Evolutionary conservation across 1,139 yeast species (phyloP).

Genomic region (Pichia sp.): DNA sequence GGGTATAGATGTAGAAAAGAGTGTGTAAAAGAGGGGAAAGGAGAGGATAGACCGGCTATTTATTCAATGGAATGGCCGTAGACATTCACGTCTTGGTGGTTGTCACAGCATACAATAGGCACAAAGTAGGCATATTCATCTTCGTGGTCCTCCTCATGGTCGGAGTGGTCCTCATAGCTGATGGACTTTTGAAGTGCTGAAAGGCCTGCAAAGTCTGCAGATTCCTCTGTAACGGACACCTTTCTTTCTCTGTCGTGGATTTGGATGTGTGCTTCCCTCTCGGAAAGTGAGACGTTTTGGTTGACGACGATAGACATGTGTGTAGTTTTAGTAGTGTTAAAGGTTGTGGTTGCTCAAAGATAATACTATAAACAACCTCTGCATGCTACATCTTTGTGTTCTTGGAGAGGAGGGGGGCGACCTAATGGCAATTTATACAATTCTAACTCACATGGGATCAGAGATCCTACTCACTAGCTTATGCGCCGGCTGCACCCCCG

Average conservation of each 20-base stretch:
- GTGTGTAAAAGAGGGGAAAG: too few species aligned
- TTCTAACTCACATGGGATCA: too few species aligned
- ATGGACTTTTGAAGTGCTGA: slow-evolving; percentile 6
- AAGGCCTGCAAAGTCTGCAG: slow-evolving; percentile 4
- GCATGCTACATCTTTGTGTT: neutral
- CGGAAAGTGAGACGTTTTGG: slow-evolving; percentile 8
- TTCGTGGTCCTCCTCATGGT: slow-evolving; percentile 1
- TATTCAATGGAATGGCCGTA: too few species aligned
- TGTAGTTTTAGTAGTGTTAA: neutral
- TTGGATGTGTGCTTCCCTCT: slow-evolving; percentile 7
- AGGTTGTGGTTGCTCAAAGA: neutral
- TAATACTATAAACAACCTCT: neutral
- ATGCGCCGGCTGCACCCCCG: too few species aligned
- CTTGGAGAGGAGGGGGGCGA: neutral
- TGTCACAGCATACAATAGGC: slow-evolving; percentile 9
- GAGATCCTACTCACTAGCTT: too few species aligned
- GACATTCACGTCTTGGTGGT: slow-evolving; percentile 9
- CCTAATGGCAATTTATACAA: neutral
- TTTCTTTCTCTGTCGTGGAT: slow-evolving; percentile 10
- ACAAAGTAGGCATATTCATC: slow-evolving; percentile 5
- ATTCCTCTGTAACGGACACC: slow-evolving; percentile 5
- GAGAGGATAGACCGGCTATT: too few species aligned
- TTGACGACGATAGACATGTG: slow-evolving; percentile 11
- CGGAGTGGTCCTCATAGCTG: slow-evolving; percentile 5
- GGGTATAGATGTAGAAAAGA: too few species aligned